Base-by-base conservation (phyloP, 768 basidiomycete genomes). In the Hirschioporus abietinus region DNA sequence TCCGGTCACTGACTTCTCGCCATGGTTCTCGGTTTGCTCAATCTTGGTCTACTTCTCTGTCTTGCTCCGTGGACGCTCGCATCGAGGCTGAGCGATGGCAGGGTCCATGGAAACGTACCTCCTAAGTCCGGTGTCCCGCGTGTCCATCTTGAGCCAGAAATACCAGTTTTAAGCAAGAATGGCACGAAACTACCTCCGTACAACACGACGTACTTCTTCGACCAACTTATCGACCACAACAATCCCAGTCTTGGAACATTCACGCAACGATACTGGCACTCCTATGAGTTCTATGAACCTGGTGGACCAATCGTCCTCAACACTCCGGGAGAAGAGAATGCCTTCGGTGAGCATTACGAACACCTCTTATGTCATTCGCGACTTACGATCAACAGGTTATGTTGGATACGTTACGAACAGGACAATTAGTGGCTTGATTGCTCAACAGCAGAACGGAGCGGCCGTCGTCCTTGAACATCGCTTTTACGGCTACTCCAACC, bases 401-500 rank as follows among this genome's bases (percentile, higher is more conserved):
- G 64, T 74, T 64, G 79, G 76, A n/a, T 91, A 89, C 71, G 79
- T 91, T 63, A 88, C 87, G 18, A 90, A 91, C 70, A 65, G 34
- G 15, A 88, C 86, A 5, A 83, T 91, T 68, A 86, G 82, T 67
- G 90, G 89, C 18, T 78, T 81, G 64, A 85, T 90, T 67, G 87
- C 88, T 12, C 85, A 89, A 71, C 85, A 87, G 73, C 79, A 89
- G 66, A 83, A 83, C 42, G 90, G 83, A 77, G 10, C 84, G 79
- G 71, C 74, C 6, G 78, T 91, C 68, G 77, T 91, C 30, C 68
- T 91, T 26, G 90, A 92, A 71, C 90, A 92, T 71, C 82, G 91
- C 25, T 92, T 88, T 79, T 91, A 86, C 68, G 90, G 90, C 17
- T 75, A 83, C n/a, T 91, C 89, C 66, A 92, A 90, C 72, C 90